Conservation (phyloP, 805 yeast genomes). For the Myxozyma neotropica region DNA sequence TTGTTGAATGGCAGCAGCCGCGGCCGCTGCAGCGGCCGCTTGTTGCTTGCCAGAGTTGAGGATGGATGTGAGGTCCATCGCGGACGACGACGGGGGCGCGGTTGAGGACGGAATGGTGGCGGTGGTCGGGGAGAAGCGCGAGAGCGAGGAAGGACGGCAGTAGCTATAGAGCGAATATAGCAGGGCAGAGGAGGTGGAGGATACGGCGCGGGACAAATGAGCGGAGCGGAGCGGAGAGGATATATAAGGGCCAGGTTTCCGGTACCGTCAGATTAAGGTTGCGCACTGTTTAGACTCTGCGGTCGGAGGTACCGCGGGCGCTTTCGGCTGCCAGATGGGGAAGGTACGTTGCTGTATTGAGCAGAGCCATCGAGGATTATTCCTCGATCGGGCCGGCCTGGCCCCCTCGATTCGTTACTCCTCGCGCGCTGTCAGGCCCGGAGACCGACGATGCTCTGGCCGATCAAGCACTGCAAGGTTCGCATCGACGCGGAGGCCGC, state of each 20-base stretch:
- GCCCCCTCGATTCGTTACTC: too few species aligned
- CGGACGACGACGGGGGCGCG: slow-evolving; percentile 15
- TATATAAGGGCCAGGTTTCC: neutral
- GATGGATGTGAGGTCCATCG: slow-evolving; percentile 29
- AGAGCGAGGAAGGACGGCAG: slow-evolving; percentile 3
- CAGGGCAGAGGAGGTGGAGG: too few species aligned
- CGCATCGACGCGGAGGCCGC: too few species aligned
- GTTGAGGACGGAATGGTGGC: slow-evolving; percentile 1
- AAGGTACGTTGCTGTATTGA: neutral
- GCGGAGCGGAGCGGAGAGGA: neutral
- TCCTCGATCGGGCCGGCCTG: too few species aligned
- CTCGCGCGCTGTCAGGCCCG: too few species aligned
- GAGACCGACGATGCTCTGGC: too few species aligned
- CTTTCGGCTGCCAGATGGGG: slow-evolving; percentile 11
- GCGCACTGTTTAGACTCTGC: too few species aligned
- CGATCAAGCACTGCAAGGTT: too few species aligned
- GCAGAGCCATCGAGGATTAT: neutral
- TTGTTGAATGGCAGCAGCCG: slow-evolving; percentile 10
- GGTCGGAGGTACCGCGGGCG: neutral
- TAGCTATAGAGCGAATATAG: too few species aligned
- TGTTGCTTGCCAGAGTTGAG: slow-evolving; percentile 27
- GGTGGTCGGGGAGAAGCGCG: neutral
- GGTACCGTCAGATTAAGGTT: neutral
- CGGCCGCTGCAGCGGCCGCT: slow-evolving; percentile 13
- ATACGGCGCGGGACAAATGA: too few species aligned